Conservation (phyloP, 345 rosid species). For the Theobroma cacao region DNA sequence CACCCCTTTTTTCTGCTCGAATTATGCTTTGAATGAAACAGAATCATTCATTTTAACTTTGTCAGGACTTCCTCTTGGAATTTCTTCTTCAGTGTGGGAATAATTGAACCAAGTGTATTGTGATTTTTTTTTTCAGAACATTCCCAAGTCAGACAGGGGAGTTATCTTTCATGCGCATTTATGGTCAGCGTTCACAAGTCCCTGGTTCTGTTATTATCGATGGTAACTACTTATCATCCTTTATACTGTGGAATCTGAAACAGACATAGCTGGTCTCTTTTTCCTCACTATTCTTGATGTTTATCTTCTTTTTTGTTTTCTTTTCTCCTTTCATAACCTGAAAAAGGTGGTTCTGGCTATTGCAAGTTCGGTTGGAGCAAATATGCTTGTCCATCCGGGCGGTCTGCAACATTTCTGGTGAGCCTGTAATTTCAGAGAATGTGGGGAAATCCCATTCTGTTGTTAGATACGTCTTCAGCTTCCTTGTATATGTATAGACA, state of each 20-base stretch:
- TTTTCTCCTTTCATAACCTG: background rate
- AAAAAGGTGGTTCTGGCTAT: constrained; percentile 88
- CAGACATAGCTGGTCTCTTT: background rate
- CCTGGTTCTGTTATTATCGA: constrained; percentile 75
- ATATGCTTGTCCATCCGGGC: constrained; percentile 66
- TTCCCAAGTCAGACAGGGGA: constrained; percentile 37
- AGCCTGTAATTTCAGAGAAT: constrained; percentile 12
- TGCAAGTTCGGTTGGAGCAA: constrained; percentile 96
- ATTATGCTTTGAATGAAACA: background rate
- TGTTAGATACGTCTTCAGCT: background rate
- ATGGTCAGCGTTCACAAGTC: constrained; percentile 57
- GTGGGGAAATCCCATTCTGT: background rate
- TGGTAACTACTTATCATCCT: constrained; percentile 36
- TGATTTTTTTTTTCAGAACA: constrained; percentile 41
- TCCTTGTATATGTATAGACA: background rate
- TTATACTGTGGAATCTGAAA: background rate
- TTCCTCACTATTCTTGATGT: background rate
- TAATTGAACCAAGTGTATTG: background rate
- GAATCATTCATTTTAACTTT: background rate
- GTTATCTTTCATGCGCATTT: constrained; percentile 63
- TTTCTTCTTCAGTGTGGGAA: background rate
- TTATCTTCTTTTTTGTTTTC: background rate
- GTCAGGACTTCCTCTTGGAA: constrained; percentile 4
- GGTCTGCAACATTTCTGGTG: constrained; percentile 80
- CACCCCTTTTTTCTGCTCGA: background rate